Base-by-base conservation (phyloP, 257 asterid species). In the Solanum infundibuliforme region DNA sequence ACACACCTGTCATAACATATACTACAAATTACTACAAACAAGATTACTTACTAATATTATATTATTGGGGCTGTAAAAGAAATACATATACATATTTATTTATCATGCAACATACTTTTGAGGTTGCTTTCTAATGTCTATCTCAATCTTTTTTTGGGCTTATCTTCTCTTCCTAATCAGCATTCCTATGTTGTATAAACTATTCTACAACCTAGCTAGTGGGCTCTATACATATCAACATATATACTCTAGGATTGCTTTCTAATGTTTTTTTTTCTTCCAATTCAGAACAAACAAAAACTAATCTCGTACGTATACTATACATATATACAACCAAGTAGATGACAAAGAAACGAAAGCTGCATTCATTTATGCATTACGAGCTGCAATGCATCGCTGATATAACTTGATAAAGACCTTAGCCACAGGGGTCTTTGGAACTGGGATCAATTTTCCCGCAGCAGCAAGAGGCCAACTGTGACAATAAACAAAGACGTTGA, bases 391-490 rank as follows among this genome's bases (percentile, higher is more conserved):
- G 90, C 94, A 92, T 68, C 91, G 89, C 88, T 90, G 95, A 90
- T 96, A 94, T 79, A 96, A 98, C 92, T 88, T 95, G 55, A 91
- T 81, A 90, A 94, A 94, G 87, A 92, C 95, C 91, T 93, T 97
- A 38, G 94, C 97, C 43, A 97, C 89, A 58, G 98, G 99, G 20
- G 96, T 95, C 91, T 94, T 88, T 12, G 99, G 98, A 84, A 97
- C 98, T 72, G 98, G 98, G 86, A 95, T 93, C 88, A 92, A 74
- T 90, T 96, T 96, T 48, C 98, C 98, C 5, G 92, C 93, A 83
- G 91, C 71, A 29, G 98, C 99, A 86, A 97, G 98, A 82, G 98
- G 99, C 99, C 98, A 97, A 89, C 99, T 95, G 96, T 74, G 91
- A 38, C 85, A 85, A 58, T 39, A 87, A 79, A 87, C 73, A 86